A percentile compares a stretch with the other conserved stretches of the same genome.
Evolutionary conservation across 495 filamentous ascomycete species (phyloP).

Genomic region (Rusavskia elegans): DNA sequence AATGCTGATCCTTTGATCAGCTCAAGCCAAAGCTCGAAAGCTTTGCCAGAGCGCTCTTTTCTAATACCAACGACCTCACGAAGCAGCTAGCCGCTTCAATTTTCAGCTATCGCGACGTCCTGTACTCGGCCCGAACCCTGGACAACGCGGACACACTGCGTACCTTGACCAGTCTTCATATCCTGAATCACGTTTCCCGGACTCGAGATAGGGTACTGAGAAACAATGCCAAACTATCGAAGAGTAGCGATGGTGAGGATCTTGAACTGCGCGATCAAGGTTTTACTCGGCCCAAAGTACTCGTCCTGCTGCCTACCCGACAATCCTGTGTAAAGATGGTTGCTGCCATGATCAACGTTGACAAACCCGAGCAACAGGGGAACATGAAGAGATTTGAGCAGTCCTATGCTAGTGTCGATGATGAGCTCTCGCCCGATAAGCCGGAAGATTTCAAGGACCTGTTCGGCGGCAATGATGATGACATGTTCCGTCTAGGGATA

Average conservation of each 20-base stretch:
- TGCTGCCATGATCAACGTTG: slow-evolving; percentile 53
- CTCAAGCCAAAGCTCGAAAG: slow-evolving; percentile 30
- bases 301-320: slow-evolving; percentile 76
- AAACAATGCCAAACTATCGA: slow-evolving; percentile 65
- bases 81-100: slow-evolving; percentile 26
- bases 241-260: slow-evolving; percentile 38
- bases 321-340: slow-evolving; percentile 67
- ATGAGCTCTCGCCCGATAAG: slow-evolving; percentile 51
- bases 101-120: slow-evolving; percentile 65
- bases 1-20: slow-evolving; percentile 8
- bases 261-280: slow-evolving; percentile 84
- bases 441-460: slow-evolving; percentile 80
- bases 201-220: slow-evolving; percentile 85
- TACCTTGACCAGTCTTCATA: slow-evolving; percentile 63
- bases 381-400: slow-evolving; percentile 88
- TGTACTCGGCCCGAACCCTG: slow-evolving; percentile 56
- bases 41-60: slow-evolving; percentile 20
- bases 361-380: slow-evolving; percentile 78
- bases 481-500: slow-evolving; percentile 83
- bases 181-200: slow-evolving; percentile 82
- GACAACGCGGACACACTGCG: slow-evolving; percentile 49
- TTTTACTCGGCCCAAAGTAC: slow-evolving; percentile 84
- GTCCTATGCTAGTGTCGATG: slow-evolving; percentile 48
- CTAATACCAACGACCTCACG: slow-evolving; percentile 18
- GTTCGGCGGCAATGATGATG: slow-evolving; percentile 87